A percentile compares a stretch with the other conserved stretches of the same genome.
phyloP scores from a whole-genome alignment of 306 rosid species.

The Ceratonia siliqua region DNA sequence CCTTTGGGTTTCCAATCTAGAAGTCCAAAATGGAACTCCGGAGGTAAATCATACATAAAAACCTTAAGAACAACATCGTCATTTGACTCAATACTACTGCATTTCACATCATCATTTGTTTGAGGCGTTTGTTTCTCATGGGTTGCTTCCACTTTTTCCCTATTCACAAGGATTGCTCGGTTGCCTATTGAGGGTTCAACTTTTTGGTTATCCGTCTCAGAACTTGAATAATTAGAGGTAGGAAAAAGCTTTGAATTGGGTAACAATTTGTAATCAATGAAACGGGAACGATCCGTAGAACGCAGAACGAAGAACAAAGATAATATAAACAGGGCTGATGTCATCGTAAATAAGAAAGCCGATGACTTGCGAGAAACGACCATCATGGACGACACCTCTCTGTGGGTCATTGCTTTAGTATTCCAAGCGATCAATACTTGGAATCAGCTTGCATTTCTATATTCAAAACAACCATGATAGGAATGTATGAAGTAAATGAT shows the following conservation, averaged over 20 bases:
- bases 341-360: slow-evolving; percentile 47
- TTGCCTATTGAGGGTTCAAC: slow-evolving; percentile 45
- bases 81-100: slow-evolving; percentile 32
- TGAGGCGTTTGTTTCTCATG: slow-evolving; percentile 11
- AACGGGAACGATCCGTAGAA: slow-evolving; percentile 41
- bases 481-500: not conserved
- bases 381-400: slow-evolving; percentile 32
- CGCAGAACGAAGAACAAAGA: slow-evolving; percentile 67
- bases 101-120: slow-evolving; percentile 28
- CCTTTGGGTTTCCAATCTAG: slow-evolving; percentile 61
- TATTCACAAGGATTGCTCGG: slow-evolving; percentile 51
- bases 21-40: slow-evolving; percentile 72
- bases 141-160: slow-evolving; percentile 32
- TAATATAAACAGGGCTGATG: slow-evolving; percentile 51
- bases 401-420: slow-evolving; percentile 27
- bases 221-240: slow-evolving; percentile 1
- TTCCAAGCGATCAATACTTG: not conserved
- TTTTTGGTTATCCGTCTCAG: slow-evolving; percentile 22
- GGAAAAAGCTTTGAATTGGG: slow-evolving; percentile 49
- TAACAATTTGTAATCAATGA: slow-evolving; percentile 37
- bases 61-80: slow-evolving; percentile 50
- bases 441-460: not conserved
- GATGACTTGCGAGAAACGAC: slow-evolving; percentile 51
- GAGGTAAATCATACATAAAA: slow-evolving; percentile 74
- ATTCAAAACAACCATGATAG: slow-evolving; percentile 31